phyloP scores from a whole-genome alignment of 257 asterid genomes.

The Eustoma russellianum region DNA sequence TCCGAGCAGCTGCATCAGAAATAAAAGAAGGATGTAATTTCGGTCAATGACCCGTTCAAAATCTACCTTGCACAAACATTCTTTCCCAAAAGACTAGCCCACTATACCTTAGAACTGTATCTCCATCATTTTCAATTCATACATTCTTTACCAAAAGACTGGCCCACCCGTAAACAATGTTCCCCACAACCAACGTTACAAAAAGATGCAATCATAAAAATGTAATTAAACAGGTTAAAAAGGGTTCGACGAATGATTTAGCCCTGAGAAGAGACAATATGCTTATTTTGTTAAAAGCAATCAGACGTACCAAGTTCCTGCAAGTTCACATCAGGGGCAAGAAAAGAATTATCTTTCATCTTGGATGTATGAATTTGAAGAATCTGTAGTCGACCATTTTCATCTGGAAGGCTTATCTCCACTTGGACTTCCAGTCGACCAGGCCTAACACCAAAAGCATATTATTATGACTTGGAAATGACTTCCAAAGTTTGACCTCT shows the following conservation, averaged over 20 bases:
- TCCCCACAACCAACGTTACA: too few species aligned
- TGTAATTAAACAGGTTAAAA: too few species aligned
- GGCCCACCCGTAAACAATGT: too few species aligned
- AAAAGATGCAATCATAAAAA: too few species aligned
- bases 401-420: conserved; percentile 99
- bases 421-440: conserved; percentile 99
- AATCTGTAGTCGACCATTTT: conserved; percentile 94
- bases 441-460: conserved; percentile 50
- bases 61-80: not conserved
- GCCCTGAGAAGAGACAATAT: too few species aligned
- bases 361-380: conserved; percentile 95
- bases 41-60: conserved; percentile 4
- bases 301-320: conserved; percentile 74
- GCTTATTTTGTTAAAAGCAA: conserved; percentile 7
- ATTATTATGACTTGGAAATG: conserved; percentile 4
- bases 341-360: conserved; percentile 95
- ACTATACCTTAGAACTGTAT: too few species aligned
- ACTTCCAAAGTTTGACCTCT: conserved; percentile 1
- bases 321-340: conserved; percentile 86
- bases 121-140: too few species aligned
- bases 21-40: conserved; percentile 6
- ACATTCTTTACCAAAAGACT: too few species aligned
- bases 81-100: too few species aligned
- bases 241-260: too few species aligned
- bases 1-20: conserved; percentile 75